Conservation (phyloP, 1,284 basidiomycete genomes). For the Apiotrichum laibachii region DNA sequence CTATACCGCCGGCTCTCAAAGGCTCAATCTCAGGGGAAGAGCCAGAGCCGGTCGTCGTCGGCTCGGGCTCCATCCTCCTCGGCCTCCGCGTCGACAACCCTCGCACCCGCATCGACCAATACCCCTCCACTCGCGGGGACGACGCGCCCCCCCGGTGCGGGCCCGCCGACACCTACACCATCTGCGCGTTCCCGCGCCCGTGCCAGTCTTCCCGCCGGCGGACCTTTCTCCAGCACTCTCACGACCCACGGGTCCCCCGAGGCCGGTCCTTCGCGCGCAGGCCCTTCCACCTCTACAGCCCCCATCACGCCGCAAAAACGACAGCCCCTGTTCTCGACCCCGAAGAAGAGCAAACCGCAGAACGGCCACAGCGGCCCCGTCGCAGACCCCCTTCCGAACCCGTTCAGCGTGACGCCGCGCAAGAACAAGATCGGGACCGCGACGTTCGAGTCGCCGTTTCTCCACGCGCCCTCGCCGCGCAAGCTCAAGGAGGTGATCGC, state of each 20-base stretch:
- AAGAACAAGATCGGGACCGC: constrained; percentile 1
- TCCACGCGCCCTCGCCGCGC: constrained; percentile 39
- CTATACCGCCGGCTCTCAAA: constrained; percentile 75
- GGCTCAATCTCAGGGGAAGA: constrained; percentile 3
- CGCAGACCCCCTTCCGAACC: constrained; percentile 45
- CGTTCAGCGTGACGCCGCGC: constrained; percentile 34
- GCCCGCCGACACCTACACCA: not conserved
- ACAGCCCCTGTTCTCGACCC: not conserved
- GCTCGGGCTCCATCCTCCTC: not conserved
- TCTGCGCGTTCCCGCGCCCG: not conserved
- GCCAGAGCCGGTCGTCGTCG: not conserved
- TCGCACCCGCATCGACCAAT: not conserved
- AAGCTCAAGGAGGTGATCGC: constrained; percentile 43
- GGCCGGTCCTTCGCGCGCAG: constrained; percentile 1
- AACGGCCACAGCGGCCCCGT: constrained; percentile 36
- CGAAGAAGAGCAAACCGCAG: constrained; percentile 5
- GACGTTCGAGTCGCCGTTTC: constrained; percentile 34
- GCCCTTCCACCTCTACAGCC: not conserved
- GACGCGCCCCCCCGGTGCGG: too few relatives aligned
- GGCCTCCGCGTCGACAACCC: too few relatives aligned
- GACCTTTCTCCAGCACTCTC: not conserved
- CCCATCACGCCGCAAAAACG: constrained; percentile 31
- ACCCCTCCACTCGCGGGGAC: not conserved
- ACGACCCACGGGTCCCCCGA: not conserved
- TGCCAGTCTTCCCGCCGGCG: too few relatives aligned